These are phyloP conservation scores for Isoetes taiwanensis DNA, from an alignment of 75 land plant genomes.

Conservation along the genomic window DNA sequence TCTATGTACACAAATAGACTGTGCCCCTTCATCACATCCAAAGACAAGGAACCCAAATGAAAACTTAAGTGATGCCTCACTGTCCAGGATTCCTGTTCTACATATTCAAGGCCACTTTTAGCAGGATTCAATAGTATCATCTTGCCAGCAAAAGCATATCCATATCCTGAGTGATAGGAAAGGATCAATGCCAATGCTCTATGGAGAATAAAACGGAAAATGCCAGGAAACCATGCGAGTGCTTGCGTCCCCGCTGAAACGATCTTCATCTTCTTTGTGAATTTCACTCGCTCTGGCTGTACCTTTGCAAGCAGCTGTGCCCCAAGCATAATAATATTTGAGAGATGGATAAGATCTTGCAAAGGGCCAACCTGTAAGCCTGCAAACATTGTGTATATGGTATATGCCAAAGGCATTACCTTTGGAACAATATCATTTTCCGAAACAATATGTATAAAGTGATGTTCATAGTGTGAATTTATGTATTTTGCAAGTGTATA, in stretches of 20 bases:
- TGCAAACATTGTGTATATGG: constrained; percentile 25
- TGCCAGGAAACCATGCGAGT: constrained; percentile 15
- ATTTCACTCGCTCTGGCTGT: neutral
- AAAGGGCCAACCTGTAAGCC: constrained; percentile 26
- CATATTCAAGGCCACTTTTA: constrained; percentile 15
- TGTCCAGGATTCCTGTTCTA: constrained; percentile 19
- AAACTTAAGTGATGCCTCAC: constrained; percentile 17
- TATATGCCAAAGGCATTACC: constrained; percentile 30
- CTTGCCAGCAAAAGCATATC: constrained; percentile 30
- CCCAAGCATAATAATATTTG: constrained; percentile 12
- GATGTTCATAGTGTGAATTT: constrained; percentile 25
- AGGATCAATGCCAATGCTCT: constrained; percentile 27
- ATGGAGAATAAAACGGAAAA: constrained; percentile 24
- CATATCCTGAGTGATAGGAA: constrained; percentile 26
- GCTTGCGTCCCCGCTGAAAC: constrained; percentile 16
- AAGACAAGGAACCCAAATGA: constrained; percentile 13
- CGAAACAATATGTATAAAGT: constrained; percentile 35
- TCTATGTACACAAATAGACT: constrained; percentile 32
- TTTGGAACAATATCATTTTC: constrained; percentile 28
- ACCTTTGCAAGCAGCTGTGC: neutral
- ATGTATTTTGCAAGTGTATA: constrained; percentile 27
- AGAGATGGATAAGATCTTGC: constrained; percentile 19
- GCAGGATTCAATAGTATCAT: constrained; percentile 30
- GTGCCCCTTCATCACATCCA: constrained; percentile 25
- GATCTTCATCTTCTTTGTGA: constrained; percentile 1